A percentile compares a stretch with the other conserved stretches of the same genome.
Conservation (phyloP, 2,329 filamentous ascomycete genomes). For the Ciborinia camelliae region DNA sequence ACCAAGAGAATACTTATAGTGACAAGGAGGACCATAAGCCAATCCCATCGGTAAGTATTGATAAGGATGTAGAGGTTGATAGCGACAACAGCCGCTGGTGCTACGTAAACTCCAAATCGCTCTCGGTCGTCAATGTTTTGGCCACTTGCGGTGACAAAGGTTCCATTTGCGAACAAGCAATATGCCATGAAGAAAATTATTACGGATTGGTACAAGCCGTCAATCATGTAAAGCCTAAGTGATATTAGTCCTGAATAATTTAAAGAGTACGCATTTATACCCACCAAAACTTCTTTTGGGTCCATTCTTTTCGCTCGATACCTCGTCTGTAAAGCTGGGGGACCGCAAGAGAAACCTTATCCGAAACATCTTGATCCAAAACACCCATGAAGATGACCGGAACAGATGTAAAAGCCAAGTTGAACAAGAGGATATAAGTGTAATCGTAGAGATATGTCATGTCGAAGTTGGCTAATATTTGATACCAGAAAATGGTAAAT, state of each 20-base stretch:
- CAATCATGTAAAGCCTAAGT: slow-evolving; percentile 81
- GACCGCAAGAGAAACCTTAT: slow-evolving; percentile 88
- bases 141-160: slow-evolving; percentile 69
- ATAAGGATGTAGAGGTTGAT: slow-evolving; percentile 94
- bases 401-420: slow-evolving; percentile 92
- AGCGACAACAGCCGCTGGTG: slow-evolving; percentile 75
- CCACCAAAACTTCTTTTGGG: slow-evolving; percentile 92
- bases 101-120: slow-evolving; percentile 84
- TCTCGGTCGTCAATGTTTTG: slow-evolving; percentile 73
- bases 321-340: slow-evolving; percentile 93
- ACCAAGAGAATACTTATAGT: slow-evolving; percentile 79
- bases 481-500: slow-evolving; percentile 95
- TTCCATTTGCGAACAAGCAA: slow-evolving; percentile 67
- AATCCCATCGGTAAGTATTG: slow-evolving; percentile 98
- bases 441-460: slow-evolving; percentile 97
- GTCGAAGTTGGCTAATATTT: slow-evolving; percentile 93
- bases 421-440: slow-evolving; percentile 95
- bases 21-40: slow-evolving; percentile 84
- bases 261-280: slow-evolving; percentile 35
- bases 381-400: slow-evolving; percentile 95
- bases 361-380: slow-evolving; percentile 93
- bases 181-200: slow-evolving; percentile 94
- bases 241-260: slow-evolving; percentile 9
- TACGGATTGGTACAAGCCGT: slow-evolving; percentile 91
- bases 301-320: slow-evolving; percentile 96